Evolutionary conservation across 2,329 filamentous ascomycete genomes (phyloP), one percentile per base, ranked within the genome.

Genomic region (Alternaria tenuissima): DNA sequence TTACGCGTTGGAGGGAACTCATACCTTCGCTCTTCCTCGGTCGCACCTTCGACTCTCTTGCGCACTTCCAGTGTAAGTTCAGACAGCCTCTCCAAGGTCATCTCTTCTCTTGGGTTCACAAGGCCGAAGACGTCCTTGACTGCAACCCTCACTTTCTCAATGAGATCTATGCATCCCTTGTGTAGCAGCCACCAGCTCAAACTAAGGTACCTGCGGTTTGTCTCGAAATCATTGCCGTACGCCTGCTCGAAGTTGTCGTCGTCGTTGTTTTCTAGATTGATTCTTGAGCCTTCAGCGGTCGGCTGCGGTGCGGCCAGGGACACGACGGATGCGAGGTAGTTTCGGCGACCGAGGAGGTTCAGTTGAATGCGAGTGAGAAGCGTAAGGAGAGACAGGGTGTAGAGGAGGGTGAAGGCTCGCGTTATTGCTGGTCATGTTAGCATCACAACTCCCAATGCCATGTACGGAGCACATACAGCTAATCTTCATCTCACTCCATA

Each of bases 151-250:
- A 99, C 94, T 65, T 89, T 91, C 57, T 88, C 84, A 85, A 93
- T 90, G 57, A 98, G 82, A 59, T 93, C 88, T 66, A 89, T 88
- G 89, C 93, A 98, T 43, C 95, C 95, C 66, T 88, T 88, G 80
- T 99, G 94, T 48, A 99, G 84, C 47, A 99, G 82, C 94, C 94
- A 99, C 95, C 95, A 99, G 80, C 93, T 97, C 78, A 98, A 96
- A 41, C 94, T 96, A 49, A 99, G 84, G 75, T 98, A 99, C 74
- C 92, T 91, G 69, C 94, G 87, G 79, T 99, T 99, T 34, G 93
- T 96, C 78, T 97, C 94, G 69, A 97, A 97, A 78, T 99, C 95
- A 78, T 91, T 94, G 44, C 93, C 93, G 75, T 96, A 93, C 4
- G 89, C 86, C 70, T 94, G 91, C 55, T 94, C 91, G 18, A 87